Evolutionary conservation across 139 green algal genomes (phyloP).

Genomic region (Nannochloris sp.): DNA sequence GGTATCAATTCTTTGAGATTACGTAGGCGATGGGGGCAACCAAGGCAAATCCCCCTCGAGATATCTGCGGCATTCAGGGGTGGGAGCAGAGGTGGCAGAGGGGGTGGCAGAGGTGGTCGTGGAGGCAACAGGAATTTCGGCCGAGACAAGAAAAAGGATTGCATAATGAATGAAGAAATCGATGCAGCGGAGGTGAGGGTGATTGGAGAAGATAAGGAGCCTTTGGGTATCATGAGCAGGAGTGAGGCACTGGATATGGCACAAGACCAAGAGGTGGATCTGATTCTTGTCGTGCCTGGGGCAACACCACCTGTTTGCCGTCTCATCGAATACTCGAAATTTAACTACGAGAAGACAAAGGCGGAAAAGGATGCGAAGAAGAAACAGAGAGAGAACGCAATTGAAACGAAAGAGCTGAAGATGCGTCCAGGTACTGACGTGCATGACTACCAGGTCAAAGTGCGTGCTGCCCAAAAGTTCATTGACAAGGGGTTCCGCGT

Average conservation of each 20-base stretch:
- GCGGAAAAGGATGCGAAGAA: conserved; percentile 50
- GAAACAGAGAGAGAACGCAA: conserved; percentile 40
- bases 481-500: conserved; percentile 66
- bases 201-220: conserved; percentile 39
- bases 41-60: background rate
- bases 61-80: background rate
- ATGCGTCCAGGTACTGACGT: conserved; percentile 66
- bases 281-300: conserved; percentile 45
- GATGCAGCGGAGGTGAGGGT: conserved; percentile 38
- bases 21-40: background rate
- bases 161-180: conserved; percentile 29
- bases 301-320: conserved; percentile 18
- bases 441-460: conserved; percentile 67
- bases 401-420: conserved; percentile 76
- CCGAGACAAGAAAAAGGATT: background rate
- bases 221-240: conserved; percentile 40
- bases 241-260: conserved; percentile 35
- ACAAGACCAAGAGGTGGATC: conserved; percentile 36
- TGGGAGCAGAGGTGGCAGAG: background rate
- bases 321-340: conserved; percentile 59
- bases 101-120: background rate
- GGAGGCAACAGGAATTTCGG: background rate
- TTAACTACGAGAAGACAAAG: conserved; percentile 69
- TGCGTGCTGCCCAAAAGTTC: conserved; percentile 56
- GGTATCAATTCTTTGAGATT: background rate